Conservation (phyloP, 192 early-diverging fungal genomes). For the Powellomyces hirtus region DNA sequence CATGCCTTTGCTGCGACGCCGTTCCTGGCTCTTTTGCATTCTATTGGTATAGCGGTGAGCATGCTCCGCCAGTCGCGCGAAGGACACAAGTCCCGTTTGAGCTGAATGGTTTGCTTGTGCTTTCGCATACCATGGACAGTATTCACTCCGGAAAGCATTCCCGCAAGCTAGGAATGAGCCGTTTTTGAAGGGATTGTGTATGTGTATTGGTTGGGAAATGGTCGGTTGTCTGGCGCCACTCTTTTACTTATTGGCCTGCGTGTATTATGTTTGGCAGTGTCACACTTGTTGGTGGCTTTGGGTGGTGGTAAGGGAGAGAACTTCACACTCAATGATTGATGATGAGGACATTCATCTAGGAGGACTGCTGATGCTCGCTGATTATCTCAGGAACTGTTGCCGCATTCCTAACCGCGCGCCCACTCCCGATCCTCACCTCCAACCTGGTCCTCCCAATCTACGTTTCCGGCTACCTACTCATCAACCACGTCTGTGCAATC, state of each 20-base stretch:
- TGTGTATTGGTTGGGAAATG: not conserved
- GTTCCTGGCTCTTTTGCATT: constrained; percentile 7
- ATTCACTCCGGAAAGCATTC: constrained; percentile 3
- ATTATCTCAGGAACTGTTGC: not conserved
- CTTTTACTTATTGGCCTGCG: too few relatives aligned
- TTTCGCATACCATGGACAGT: not conserved
- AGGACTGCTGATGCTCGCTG: not conserved
- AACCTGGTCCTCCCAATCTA: constrained; percentile 32
- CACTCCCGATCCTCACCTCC: constrained; percentile 26
- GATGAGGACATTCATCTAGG: too few relatives aligned
- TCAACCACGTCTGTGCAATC: constrained; percentile 29
- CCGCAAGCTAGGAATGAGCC: not conserved
- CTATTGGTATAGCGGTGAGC: constrained; percentile 8
- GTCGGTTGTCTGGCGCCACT: too few relatives aligned
- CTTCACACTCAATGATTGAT: constrained; percentile 17
- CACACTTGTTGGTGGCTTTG: constrained; percentile 11
- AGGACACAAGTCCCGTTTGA: not conserved
- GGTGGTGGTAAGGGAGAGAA: constrained; percentile 34
- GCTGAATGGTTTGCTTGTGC: too few relatives aligned
- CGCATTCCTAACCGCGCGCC: constrained; percentile 34
- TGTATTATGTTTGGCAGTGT: too few relatives aligned
- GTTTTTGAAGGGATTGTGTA: constrained; percentile 1
- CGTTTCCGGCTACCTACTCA: constrained; percentile 32
- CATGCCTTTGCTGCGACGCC: constrained; percentile 9
- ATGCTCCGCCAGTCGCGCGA: not conserved